These are phyloP conservation scores for Acrocalymma vagum DNA, from an alignment of 2,329 filamentous ascomycete species.

Conservation along the genomic window DNA sequence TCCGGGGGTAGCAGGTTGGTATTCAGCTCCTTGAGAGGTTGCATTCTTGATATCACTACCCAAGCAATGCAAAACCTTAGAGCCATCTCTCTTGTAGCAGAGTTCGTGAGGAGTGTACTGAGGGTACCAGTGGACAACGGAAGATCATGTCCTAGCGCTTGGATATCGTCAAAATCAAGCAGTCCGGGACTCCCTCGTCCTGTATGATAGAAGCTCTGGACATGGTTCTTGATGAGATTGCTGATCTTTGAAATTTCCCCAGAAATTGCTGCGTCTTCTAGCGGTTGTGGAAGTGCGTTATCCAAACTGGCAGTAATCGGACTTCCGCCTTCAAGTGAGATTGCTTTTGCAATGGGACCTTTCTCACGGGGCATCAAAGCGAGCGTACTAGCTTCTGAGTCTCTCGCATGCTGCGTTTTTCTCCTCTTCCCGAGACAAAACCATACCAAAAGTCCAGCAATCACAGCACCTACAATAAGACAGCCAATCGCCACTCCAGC, in stretches of 20 bases:
- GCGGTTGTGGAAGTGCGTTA: conserved; percentile 36
- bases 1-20: conserved; percentile 39
- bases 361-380: conserved; percentile 30
- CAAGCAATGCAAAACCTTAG: conserved; percentile 43
- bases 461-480: conserved; percentile 37
- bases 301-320: conserved; percentile 14
- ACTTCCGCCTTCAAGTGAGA: conserved; percentile 21
- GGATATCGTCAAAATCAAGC: conserved; percentile 32
- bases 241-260: conserved; percentile 42
- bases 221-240: conserved; percentile 46
- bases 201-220: conserved; percentile 45
- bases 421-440: conserved; percentile 26
- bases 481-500: conserved; percentile 50
- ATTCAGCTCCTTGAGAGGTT: conserved; percentile 16
- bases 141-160: conserved; percentile 26
- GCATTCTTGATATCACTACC: conserved; percentile 34
- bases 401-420: neutral
- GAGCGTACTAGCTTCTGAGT: conserved; percentile 22
- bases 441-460: conserved; percentile 30
- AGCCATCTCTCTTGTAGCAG: conserved; percentile 35
- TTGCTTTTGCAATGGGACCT: conserved; percentile 9
- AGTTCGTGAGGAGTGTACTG: conserved; percentile 34
- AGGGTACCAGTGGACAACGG: conserved; percentile 33
- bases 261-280: conserved; percentile 41
- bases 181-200: conserved; percentile 24